Conservation (phyloP, 2,329 filamentous ascomycete genomes). For the Raffaelea ambrosiae region DNA sequence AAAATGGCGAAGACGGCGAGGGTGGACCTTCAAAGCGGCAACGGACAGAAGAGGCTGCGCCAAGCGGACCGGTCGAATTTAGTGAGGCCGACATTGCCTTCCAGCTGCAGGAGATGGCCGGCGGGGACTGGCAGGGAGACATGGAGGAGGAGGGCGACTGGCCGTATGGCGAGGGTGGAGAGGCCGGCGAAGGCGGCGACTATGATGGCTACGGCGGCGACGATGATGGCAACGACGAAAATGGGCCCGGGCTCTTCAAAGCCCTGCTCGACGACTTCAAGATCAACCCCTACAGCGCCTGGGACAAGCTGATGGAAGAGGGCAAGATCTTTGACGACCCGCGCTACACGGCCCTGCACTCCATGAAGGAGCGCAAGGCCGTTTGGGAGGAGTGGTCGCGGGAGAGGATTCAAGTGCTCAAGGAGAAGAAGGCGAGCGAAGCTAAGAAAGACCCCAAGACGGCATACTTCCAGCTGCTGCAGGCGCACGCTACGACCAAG, state of each 20-base stretch:
- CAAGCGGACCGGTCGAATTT: conserved; percentile 60
- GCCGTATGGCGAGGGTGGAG: conserved; percentile 69
- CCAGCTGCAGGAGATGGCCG: conserved; percentile 70
- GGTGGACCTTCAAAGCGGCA: conserved; percentile 41
- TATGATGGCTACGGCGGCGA: conserved; percentile 71
- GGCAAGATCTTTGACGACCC: conserved; percentile 75
- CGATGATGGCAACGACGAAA: conserved; percentile 53
- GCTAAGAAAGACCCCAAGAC: conserved; percentile 71
- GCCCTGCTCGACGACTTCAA: conserved; percentile 76
- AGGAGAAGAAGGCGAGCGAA: conserved; percentile 38
- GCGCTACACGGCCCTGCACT: conserved; percentile 75
- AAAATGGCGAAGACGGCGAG: conserved; percentile 44
- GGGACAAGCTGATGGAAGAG: conserved; percentile 83
- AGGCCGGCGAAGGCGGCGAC: conserved; percentile 65
- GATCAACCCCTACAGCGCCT: conserved; percentile 82
- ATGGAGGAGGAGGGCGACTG: conserved; percentile 91
- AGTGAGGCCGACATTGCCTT: conserved; percentile 91
- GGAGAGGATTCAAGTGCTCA: conserved; percentile 64
- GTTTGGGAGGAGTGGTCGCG: conserved; percentile 79
- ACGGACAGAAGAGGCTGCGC: conserved; percentile 31
- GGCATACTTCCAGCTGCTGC: conserved; percentile 72
- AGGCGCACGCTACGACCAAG: conserved; percentile 77
- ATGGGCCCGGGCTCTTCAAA: conserved; percentile 70
- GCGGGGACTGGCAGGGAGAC: conserved; percentile 37
- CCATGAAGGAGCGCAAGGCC: conserved; percentile 72